These are phyloP conservation scores for Moelleriella libera DNA, from an alignment of 2,329 filamentous ascomycete genomes.

Conservation along the genomic window DNA sequence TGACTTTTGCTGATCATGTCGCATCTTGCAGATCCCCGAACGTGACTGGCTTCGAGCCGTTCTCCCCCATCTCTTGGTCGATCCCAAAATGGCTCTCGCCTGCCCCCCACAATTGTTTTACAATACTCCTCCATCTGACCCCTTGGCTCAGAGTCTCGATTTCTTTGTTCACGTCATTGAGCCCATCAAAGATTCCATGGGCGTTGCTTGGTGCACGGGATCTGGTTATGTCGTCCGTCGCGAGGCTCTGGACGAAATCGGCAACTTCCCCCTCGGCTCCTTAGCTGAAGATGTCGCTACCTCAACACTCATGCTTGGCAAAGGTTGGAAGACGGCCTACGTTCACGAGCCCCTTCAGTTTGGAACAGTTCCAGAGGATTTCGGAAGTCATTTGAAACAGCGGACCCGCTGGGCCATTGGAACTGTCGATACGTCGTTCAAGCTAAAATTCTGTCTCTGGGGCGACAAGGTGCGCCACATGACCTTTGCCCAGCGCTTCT, in stretches of 20 bases:
- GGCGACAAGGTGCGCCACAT: slow-evolving; percentile 37
- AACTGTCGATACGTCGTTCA: slow-evolving; percentile 44
- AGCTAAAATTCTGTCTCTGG: slow-evolving; percentile 45
- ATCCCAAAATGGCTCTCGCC: slow-evolving; percentile 42
- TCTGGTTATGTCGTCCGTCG: slow-evolving; percentile 47
- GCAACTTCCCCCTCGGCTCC: slow-evolving; percentile 45
- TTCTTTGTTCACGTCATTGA: slow-evolving; percentile 41
- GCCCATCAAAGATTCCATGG: slow-evolving; percentile 33
- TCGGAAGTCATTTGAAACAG: slow-evolving; percentile 40
- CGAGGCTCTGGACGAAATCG: slow-evolving; percentile 44
- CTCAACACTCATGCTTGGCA: slow-evolving; percentile 42
- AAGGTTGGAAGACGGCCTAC: slow-evolving; percentile 48
- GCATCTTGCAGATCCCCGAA: slow-evolving; percentile 36
- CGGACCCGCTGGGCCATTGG: slow-evolving; percentile 40
- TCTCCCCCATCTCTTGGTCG: slow-evolving; percentile 43
- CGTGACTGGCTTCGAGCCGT: slow-evolving; percentile 43
- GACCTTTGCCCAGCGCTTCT: slow-evolving; percentile 42
- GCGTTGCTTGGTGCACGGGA: slow-evolving; percentile 50
- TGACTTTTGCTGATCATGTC: background rate
- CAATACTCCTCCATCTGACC: slow-evolving; percentile 44
- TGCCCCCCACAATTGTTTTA: slow-evolving; percentile 50
- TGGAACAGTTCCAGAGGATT: slow-evolving; percentile 44
- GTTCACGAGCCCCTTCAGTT: slow-evolving; percentile 46
- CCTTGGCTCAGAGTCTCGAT: slow-evolving; percentile 42
- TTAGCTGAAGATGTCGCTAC: slow-evolving; percentile 47